Percentiles rank a stretch among this genome's conserved stretches.
These are phyloP conservation scores for Colletotrichum orchidophilum DNA, from an alignment of 2,329 filamentous ascomycete species.

Conservation along the genomic window DNA sequence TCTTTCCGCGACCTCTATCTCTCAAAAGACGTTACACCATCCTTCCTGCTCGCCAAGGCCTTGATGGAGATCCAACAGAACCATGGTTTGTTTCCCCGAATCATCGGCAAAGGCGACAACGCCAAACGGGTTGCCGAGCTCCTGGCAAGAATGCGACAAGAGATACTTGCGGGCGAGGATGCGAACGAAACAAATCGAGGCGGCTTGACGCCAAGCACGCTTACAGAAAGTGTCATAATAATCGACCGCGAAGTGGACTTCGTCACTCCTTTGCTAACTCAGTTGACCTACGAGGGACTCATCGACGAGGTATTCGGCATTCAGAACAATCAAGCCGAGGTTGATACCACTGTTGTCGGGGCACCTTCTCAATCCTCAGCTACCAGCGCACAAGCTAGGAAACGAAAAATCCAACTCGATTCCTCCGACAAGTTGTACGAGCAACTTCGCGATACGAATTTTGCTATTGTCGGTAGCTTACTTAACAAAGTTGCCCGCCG, in stretches of 20 bases:
- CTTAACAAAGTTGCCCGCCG: slow-evolving; percentile 92
- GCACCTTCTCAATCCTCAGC: slow-evolving; percentile 70
- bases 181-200: slow-evolving; percentile 64
- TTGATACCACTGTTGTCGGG: slow-evolving; percentile 90
- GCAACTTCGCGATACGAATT: slow-evolving; percentile 90
- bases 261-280: slow-evolving; percentile 89
- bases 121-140: slow-evolving; percentile 89
- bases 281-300: slow-evolving; percentile 95
- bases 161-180: slow-evolving; percentile 83
- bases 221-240: slow-evolving; percentile 90
- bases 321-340: slow-evolving; percentile 89
- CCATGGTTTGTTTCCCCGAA: slow-evolving; percentile 92
- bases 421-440: slow-evolving; percentile 89
- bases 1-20: slow-evolving; percentile 89
- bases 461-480: slow-evolving; percentile 89
- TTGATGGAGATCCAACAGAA: slow-evolving; percentile 94
- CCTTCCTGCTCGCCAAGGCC: slow-evolving; percentile 88
- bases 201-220: slow-evolving; percentile 84
- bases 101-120: slow-evolving; percentile 95
- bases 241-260: slow-evolving; percentile 96
- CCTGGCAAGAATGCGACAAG: slow-evolving; percentile 89
- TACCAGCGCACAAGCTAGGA: slow-evolving; percentile 68
- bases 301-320: slow-evolving; percentile 95
- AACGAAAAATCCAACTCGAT: slow-evolving; percentile 89
- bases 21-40: slow-evolving; percentile 89